A percentile compares a stretch with the other conserved stretches of the same genome.
phyloP scores from a whole-genome alignment of 495 filamentous ascomycete species.

The Xylaria nigripes region DNA sequence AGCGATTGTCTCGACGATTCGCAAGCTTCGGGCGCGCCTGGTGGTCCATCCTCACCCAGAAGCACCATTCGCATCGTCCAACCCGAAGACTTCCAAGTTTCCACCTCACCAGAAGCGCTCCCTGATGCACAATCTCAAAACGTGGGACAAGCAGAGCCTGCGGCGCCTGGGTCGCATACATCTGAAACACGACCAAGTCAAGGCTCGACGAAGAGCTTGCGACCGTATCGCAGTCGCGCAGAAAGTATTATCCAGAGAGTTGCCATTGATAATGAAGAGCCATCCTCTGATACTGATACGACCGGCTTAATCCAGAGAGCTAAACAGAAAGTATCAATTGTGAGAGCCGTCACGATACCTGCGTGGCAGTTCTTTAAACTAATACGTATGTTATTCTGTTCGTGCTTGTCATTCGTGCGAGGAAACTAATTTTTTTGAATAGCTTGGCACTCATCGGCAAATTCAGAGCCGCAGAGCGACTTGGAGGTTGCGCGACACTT shows the following conservation, averaged over 20 bases:
- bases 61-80: constrained; percentile 31
- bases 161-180: constrained; percentile 21
- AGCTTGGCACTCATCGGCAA: constrained; percentile 57
- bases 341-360: constrained; percentile 87
- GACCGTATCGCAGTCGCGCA: constrained; percentile 31
- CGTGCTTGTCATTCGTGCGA: neutral
- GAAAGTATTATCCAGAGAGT: constrained; percentile 45
- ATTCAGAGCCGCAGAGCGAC: constrained; percentile 35
- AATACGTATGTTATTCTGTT: constrained; percentile 52
- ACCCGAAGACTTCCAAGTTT: constrained; percentile 23
- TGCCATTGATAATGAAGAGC: constrained; percentile 31
- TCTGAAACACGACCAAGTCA: constrained; percentile 10
- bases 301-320: constrained; percentile 31
- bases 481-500: constrained; percentile 43
- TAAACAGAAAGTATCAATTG: constrained; percentile 41
- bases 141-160: constrained; percentile 27
- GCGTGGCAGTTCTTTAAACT: constrained; percentile 97
- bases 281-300: constrained; percentile 29
- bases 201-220: constrained; percentile 12
- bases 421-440: constrained; percentile 53
- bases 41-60: constrained; percentile 13
- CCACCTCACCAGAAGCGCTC: neutral
- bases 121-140: neutral
- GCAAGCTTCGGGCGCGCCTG: constrained; percentile 1
- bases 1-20: constrained; percentile 8